Base-by-base conservation (phyloP, 306 rosid genomes). In the Cicer bijugum region DNA sequence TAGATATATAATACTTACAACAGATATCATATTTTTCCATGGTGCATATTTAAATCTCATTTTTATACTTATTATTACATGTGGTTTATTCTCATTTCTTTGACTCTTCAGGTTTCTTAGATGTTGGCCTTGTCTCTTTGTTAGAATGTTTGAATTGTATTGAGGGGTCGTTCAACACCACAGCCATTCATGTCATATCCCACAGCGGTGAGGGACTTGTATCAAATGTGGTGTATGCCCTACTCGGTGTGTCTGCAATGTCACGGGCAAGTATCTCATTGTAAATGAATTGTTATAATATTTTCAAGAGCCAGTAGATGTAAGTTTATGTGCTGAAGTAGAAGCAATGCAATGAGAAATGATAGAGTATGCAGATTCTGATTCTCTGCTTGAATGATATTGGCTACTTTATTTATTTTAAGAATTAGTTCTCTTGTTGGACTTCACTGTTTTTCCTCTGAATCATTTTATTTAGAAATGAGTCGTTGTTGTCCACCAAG, bases 231-330 rank as follows among this genome's bases (percentile, higher is more conserved):
- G 90, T 93, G 67, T 93, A 93, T 80, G 98, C 98, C 78, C 86
- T 93, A 80, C 98, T 93, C 0, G 98, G 98, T 68, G 96, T 93
- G 71, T 93, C 98, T 64, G 98, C 98, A 72, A 93, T 93, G 97
- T 93, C 98, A 23, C 90, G 98, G 88, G 98, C 89, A 84, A 85
- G 79, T 75, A 28, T 67, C 20, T 62, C 57, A 39, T 69, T 61
- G 43, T 58, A 52, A 52, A 12, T 39, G 7, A 50, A 60, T 67
- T 43, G 38, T 38, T 59, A 44, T 67, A 16, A 8, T 76, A 67
- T 80, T 72, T 42, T 23, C 38, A 9, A 1, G 63, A 72, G 42
- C 50, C 35, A 55, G 53, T 70, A 56, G 56, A 37, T 50, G 11
- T 38, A 23, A 56, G 43, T 33, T 63, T 46, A 43, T 55, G 19